phyloP scores from a whole-genome alignment of 2,329 filamentous ascomycete species.

The Paecilomyces niveus region DNA sequence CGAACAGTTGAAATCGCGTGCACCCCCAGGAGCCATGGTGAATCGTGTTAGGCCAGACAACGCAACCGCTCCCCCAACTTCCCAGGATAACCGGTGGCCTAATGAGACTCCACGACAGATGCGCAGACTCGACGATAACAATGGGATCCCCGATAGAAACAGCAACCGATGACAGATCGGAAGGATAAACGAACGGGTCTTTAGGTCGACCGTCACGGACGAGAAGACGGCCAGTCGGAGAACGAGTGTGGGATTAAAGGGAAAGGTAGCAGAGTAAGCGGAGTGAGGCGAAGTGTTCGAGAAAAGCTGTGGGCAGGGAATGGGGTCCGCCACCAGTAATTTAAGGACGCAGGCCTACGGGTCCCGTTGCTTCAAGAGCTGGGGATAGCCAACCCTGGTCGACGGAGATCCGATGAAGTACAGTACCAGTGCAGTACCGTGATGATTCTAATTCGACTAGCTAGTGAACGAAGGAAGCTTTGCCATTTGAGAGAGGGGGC shows the following conservation, averaged over 20 bases:
- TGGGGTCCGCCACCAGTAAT: constrained; percentile 1
- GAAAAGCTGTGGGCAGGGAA: constrained; percentile 1
- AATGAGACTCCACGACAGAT: background rate
- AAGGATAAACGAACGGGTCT: constrained; percentile 1
- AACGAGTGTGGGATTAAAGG: background rate
- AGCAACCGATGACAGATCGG: background rate
- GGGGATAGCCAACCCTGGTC: background rate
- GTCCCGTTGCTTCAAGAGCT: background rate
- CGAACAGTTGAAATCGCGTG: constrained; percentile 38
- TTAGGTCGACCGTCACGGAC: background rate
- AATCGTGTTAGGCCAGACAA: constrained; percentile 6
- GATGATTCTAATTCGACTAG: background rate
- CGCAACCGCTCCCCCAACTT: background rate
- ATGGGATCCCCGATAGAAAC: background rate
- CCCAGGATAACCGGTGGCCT: background rate
- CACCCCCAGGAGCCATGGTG: constrained; percentile 33
- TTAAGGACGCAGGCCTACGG: background rate
- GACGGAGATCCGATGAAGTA: background rate
- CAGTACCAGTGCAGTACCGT: background rate
- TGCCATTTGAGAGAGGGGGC: background rate
- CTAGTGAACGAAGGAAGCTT: background rate
- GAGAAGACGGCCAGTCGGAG: background rate
- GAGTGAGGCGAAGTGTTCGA: background rate
- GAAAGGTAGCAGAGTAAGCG: background rate
- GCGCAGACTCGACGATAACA: background rate